phyloP scores from a whole-genome alignment of 768 basidiomycete genomes.

The Boletus edulis region DNA sequence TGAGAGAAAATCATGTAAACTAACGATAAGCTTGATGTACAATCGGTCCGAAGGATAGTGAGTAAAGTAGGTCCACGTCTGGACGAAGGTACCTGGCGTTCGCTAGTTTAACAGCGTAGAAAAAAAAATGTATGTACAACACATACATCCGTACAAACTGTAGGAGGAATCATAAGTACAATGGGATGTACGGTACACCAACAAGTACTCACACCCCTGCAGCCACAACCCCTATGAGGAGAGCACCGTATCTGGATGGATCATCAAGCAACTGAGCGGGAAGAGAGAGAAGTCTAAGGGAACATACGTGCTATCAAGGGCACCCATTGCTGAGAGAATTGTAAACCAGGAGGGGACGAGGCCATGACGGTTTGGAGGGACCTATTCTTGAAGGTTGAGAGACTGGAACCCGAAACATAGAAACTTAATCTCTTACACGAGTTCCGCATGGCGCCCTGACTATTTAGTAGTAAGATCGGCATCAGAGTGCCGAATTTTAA shows the following conservation, averaged over 20 bases:
- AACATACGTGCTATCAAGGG: slow-evolving; percentile 37
- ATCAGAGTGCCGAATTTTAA: too few species aligned
- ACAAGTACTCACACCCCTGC: slow-evolving; percentile 46
- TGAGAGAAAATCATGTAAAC: slow-evolving; percentile 7
- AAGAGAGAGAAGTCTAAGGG: neutral
- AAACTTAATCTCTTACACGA: too few species aligned
- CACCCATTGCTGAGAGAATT: slow-evolving; percentile 2
- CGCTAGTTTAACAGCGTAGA: neutral
- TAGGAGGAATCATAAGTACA: slow-evolving; percentile 3
- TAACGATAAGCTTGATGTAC: slow-evolving; percentile 46
- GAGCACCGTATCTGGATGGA: slow-evolving; percentile 43
- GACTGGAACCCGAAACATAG: too few species aligned
- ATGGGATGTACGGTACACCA: neutral
- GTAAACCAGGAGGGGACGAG: neutral
- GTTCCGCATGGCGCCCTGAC: too few species aligned
- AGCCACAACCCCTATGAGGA: slow-evolving; percentile 47
- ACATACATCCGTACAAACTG: slow-evolving; percentile 52
- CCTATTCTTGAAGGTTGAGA: too few species aligned
- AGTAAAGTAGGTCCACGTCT: slow-evolving; percentile 53
- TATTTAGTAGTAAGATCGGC: too few species aligned
- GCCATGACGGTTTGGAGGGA: neutral
- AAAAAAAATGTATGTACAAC: neutral
- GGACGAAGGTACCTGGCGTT: slow-evolving; percentile 49
- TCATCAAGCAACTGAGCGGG: neutral
- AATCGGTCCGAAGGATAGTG: slow-evolving; percentile 49